These are phyloP conservation scores for Simmondsia chinensis DNA, from an alignment of 148 eudicot genomes.

Conservation along the genomic window DNA sequence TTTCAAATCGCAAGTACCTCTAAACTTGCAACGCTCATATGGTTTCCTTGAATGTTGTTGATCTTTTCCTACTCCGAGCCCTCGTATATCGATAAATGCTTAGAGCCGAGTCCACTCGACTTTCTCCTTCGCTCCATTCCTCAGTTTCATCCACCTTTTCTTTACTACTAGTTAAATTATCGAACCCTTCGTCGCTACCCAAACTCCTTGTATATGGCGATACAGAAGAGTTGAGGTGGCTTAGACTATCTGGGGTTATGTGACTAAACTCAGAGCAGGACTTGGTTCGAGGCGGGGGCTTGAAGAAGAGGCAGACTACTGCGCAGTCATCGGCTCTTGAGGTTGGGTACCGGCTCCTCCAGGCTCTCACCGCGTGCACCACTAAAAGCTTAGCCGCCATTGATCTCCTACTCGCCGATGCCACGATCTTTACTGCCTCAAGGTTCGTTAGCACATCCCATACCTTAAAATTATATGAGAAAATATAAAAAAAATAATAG, in stretches of 20 bases:
- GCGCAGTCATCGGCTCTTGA: slow-evolving; percentile 73
- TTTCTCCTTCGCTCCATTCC: too few species aligned
- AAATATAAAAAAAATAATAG: not conserved
- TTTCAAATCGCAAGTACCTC: too few species aligned
- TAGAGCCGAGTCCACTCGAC: too few species aligned
- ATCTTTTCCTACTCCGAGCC: too few species aligned
- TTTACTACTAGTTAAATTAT: too few species aligned
- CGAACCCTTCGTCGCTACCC: slow-evolving; percentile 21
- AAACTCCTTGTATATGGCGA: slow-evolving; percentile 22
- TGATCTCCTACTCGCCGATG: slow-evolving; percentile 53
- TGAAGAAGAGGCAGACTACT: slow-evolving; percentile 46
- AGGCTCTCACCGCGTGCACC: slow-evolving; percentile 49
- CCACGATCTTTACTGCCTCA: slow-evolving; percentile 58
- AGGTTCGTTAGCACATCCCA: slow-evolving; percentile 88
- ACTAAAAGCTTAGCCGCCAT: slow-evolving; percentile 60
- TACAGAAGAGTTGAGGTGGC: slow-evolving; percentile 22
- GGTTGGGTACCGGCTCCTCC: slow-evolving; percentile 58
- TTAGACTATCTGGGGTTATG: slow-evolving; percentile 19
- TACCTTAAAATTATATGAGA: slow-evolving; percentile 24
- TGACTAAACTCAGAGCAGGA: slow-evolving; percentile 30
- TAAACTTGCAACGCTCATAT: too few species aligned
- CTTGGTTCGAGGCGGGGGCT: slow-evolving; percentile 30
- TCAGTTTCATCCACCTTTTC: too few species aligned
- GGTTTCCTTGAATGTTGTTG: too few species aligned
- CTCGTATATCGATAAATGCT: too few species aligned